Conservation (phyloP, 208 protist species). For the Sergeia podlipaevii region DNA sequence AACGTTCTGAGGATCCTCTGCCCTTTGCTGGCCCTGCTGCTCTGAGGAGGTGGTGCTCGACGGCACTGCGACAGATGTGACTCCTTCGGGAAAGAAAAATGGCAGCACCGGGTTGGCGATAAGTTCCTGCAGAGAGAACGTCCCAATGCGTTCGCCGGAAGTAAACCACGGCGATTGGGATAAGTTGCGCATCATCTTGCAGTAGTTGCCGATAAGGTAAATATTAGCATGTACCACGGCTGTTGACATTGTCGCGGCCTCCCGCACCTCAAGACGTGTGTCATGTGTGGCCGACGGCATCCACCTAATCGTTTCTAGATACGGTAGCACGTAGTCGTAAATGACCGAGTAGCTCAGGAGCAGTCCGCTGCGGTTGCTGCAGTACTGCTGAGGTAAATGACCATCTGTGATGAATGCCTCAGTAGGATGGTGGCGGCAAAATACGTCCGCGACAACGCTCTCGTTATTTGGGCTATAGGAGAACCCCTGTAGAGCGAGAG, state of each 20-base stretch:
- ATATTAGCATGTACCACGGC: conserved; percentile 68
- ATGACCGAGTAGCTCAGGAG: conserved; percentile 73
- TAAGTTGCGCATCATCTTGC: conserved; percentile 80
- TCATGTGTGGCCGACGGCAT: conserved; percentile 1
- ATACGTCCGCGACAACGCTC: conserved; percentile 63
- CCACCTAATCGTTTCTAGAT: conserved; percentile 42
- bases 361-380: conserved; percentile 53
- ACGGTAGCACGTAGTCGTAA: conserved; percentile 72
- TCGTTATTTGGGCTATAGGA: conserved; percentile 51
- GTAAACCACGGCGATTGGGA: conserved; percentile 89
- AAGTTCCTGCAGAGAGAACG: conserved; percentile 82
- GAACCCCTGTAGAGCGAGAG: conserved; percentile 41
- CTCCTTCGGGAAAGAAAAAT: conserved; percentile 79
- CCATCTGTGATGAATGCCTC: conserved; percentile 43
- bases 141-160: conserved; percentile 64
- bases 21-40: not conserved
- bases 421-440: conserved; percentile 49
- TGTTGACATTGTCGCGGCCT: conserved; percentile 38
- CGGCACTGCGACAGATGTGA: conserved; percentile 19
- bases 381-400: conserved; percentile 49
- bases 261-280: conserved; percentile 5
- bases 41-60: not conserved
- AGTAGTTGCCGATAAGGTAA: conserved; percentile 81
- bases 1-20: conserved; percentile 1
- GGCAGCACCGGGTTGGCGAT: conserved; percentile 74